These are phyloP conservation scores for Ophiostoma populinum DNA, from an alignment of 2,329 filamentous ascomycete species.

Conservation along the genomic window DNA sequence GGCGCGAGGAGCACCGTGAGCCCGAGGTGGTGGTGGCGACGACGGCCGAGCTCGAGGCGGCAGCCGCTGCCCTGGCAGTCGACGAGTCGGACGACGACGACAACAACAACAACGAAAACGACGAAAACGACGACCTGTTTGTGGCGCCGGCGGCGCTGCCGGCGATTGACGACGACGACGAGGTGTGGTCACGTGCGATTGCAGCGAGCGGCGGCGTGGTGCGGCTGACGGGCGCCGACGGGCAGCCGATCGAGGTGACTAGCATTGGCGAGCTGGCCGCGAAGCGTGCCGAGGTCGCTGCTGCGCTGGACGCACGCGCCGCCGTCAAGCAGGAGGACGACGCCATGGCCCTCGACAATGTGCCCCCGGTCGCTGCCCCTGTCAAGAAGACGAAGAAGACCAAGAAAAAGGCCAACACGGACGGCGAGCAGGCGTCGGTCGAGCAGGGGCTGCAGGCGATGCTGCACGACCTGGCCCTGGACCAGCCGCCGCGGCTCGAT, in stretches of 20 bases:
- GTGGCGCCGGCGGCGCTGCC: neutral
- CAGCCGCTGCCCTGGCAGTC: conserved; percentile 17
- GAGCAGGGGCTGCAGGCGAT: conserved; percentile 25
- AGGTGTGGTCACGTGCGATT: conserved; percentile 27
- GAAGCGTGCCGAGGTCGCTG: conserved; percentile 10
- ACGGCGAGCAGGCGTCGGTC: conserved; percentile 23
- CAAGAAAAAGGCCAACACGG: conserved; percentile 16
- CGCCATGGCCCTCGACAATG: conserved; percentile 8
- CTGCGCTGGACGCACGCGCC: neutral
- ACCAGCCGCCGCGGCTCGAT: conserved; percentile 5
- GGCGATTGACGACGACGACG: conserved; percentile 18
- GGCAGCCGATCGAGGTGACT: conserved; percentile 19
- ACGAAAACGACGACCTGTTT: too few relatives aligned
- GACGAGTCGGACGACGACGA: conserved; percentile 12
- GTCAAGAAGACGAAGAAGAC: conserved; percentile 10
- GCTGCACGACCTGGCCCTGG: conserved; percentile 24
- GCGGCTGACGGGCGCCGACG: conserved; percentile 30
- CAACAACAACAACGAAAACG: conserved; percentile 4
- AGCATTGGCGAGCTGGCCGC: conserved; percentile 21
- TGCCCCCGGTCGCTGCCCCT: conserved; percentile 3
- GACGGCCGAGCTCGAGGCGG: conserved; percentile 38
- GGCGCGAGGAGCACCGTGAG: conserved; percentile 35
- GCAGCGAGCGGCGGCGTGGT: conserved; percentile 16
- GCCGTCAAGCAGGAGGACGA: conserved; percentile 7
- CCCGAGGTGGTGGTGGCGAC: conserved; percentile 35